A percentile compares a stretch with the other conserved stretches of the same genome.
phyloP scores from a whole-genome alignment of 2,329 filamentous ascomycete genomes.

The Dactylellina parvicollis region DNA sequence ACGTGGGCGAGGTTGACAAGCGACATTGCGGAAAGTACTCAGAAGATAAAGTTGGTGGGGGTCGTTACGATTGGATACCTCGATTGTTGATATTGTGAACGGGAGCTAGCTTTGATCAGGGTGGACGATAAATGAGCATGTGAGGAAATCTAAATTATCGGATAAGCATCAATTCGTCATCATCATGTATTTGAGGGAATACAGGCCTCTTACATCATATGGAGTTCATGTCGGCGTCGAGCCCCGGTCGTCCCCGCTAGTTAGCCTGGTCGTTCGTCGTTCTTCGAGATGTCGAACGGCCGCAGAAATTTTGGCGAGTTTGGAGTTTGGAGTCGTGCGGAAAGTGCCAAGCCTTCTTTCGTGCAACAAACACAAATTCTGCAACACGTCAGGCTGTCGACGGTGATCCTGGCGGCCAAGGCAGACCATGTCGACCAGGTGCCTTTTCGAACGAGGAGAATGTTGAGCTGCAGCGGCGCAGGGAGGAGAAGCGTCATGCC shows the following conservation, averaged over 20 bases:
- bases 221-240: constrained; percentile 31
- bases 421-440: constrained; percentile 6
- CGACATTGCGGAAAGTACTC: constrained; percentile 67
- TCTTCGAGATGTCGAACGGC: constrained; percentile 1
- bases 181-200: neutral
- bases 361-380: constrained; percentile 31
- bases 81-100: neutral
- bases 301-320: constrained; percentile 39
- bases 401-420: neutral
- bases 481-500: no score
- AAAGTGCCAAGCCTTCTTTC: constrained; percentile 12
- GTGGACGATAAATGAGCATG: constrained; percentile 34
- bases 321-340: neutral
- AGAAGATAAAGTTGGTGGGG: neutral
- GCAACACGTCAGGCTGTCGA: constrained; percentile 13
- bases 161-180: neutral
- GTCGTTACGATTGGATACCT: neutral
- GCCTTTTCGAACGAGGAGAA: no score
- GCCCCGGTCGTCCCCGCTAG: constrained; percentile 21
- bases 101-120: constrained; percentile 7
- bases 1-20: constrained; percentile 79
- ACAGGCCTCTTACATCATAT: constrained; percentile 28
- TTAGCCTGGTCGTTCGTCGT: no score
- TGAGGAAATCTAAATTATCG: constrained; percentile 19
- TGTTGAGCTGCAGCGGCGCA: no score